A percentile compares a stretch with the other conserved stretches of the same genome.
Conservation (phyloP, 2,329 filamentous ascomycete genomes). For the Talaromyces albobiverticillius region DNA sequence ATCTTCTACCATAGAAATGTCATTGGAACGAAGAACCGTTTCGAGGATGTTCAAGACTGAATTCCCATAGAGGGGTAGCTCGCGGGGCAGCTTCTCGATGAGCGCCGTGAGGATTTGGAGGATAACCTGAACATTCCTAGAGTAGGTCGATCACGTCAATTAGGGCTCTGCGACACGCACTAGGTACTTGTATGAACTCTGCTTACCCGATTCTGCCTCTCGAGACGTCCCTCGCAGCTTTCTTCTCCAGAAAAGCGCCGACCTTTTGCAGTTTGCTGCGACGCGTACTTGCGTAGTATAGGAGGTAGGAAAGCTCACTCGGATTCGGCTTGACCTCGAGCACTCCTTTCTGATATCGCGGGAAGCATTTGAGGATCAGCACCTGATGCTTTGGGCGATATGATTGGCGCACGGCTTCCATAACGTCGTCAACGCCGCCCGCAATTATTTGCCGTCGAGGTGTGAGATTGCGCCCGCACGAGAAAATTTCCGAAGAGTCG, state of each 20-base stretch:
- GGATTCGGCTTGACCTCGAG: slow-evolving; percentile 94
- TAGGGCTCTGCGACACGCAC: no score
- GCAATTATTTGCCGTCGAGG: background rate
- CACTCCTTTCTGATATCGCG: slow-evolving; percentile 83
- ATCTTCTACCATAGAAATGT: slow-evolving; percentile 90
- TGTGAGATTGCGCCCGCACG: background rate
- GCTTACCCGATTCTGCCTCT: slow-evolving; percentile 79
- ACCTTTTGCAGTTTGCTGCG: slow-evolving; percentile 96
- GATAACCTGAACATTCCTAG: slow-evolving; percentile 87
- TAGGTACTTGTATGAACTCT: background rate
- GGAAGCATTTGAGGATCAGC: slow-evolving; percentile 93
- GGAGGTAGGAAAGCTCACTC: slow-evolving; percentile 92
- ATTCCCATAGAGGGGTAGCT: slow-evolving; percentile 82
- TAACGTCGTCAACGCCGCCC: slow-evolving; percentile 24
- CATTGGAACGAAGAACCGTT: slow-evolving; percentile 76
- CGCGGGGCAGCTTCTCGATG: slow-evolving; percentile 88
- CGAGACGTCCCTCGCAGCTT: slow-evolving; percentile 88
- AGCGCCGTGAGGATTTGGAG: slow-evolving; percentile 87
- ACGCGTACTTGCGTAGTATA: slow-evolving; percentile 94
- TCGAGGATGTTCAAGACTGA: slow-evolving; percentile 82
- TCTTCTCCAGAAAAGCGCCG: slow-evolving; percentile 89
- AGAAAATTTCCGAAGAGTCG: background rate
- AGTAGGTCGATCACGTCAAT: background rate
- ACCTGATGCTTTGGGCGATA: slow-evolving; percentile 94
- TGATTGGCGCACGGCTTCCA: slow-evolving; percentile 59